phyloP scores from a whole-genome alignment of 2,329 filamentous ascomycete species.

The Aciculosporium take region DNA sequence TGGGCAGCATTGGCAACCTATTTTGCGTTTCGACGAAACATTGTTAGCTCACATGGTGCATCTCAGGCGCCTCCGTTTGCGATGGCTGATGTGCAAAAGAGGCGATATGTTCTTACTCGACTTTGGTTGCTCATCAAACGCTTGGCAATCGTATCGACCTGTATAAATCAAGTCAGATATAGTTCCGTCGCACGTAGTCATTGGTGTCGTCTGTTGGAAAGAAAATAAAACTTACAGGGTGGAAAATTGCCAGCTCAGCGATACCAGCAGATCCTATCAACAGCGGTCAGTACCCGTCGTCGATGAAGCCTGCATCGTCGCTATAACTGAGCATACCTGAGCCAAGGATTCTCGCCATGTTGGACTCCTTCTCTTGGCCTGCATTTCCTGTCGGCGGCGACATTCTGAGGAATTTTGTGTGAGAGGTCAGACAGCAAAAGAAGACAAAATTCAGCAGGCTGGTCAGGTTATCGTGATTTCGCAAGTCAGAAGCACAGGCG shows the following conservation, averaged over 20 bases:
- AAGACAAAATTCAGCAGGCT: slow-evolving; percentile 1
- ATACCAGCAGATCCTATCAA: slow-evolving; percentile 73
- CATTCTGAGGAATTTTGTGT: slow-evolving; percentile 28
- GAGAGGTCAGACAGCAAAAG: not conserved
- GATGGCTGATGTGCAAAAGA: not conserved
- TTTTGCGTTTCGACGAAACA: not conserved
- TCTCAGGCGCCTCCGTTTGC: not conserved
- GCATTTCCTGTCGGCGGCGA: slow-evolving; percentile 38
- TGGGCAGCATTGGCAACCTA: slow-evolving; percentile 32
- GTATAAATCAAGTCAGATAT: slow-evolving; percentile 2
- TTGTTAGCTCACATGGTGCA: slow-evolving; percentile 9
- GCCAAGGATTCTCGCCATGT: slow-evolving; percentile 72
- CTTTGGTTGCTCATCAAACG: slow-evolving; percentile 97
- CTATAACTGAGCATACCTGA: slow-evolving; percentile 49
- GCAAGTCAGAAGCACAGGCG: not conserved
- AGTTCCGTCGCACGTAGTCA: not conserved
- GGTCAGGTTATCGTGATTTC: not conserved
- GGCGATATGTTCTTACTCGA: slow-evolving; percentile 28
- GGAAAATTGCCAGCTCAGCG: slow-evolving; percentile 83
- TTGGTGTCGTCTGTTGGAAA: slow-evolving; percentile 1
- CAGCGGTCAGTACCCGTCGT: slow-evolving; percentile 10
- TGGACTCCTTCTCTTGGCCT: slow-evolving; percentile 64
- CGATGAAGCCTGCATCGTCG: not conserved
- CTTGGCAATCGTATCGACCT: slow-evolving; percentile 98
- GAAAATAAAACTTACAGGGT: slow-evolving; percentile 55